Percentiles rank a stretch among this genome's conserved stretches.
These are phyloP conservation scores for Xylariaceae sp. DNA, from an alignment of 2,329 filamentous ascomycete genomes.

Conservation along the genomic window DNA sequence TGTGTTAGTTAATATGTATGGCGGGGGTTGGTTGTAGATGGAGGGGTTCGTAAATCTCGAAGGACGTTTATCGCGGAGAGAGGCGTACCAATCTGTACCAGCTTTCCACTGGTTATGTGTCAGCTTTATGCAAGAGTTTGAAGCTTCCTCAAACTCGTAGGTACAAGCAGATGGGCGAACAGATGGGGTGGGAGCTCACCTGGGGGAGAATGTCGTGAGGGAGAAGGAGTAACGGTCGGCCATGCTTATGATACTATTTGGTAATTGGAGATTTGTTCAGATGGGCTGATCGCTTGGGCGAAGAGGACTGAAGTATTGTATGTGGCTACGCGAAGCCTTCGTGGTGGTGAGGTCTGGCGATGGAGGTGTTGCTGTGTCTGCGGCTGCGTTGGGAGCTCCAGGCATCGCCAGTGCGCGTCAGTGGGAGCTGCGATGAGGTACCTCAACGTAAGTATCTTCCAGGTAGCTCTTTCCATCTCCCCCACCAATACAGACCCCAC, in stretches of 20 bases:
- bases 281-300: conserved; percentile 3
- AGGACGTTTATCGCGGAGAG: not conserved
- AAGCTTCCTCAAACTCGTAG: not conserved
- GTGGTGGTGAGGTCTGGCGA: conserved; percentile 2
- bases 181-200: conserved; percentile 56
- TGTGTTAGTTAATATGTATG: conserved; percentile 7
- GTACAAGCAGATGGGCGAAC: conserved; percentile 33
- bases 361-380: conserved; percentile 11
- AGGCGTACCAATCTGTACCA: conserved; percentile 87
- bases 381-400: conserved; percentile 11
- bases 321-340: conserved; percentile 17
- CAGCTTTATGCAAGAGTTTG: conserved; percentile 18
- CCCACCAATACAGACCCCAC: too few species aligned
- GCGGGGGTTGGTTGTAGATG: not conserved
- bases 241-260: conserved; percentile 53
- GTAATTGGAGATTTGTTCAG: conserved; percentile 6
- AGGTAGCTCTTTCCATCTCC: too few species aligned
- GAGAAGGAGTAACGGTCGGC: conserved; percentile 99
- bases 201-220: conserved; percentile 98
- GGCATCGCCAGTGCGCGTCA: conserved; percentile 24
- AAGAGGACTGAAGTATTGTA: conserved; percentile 4
- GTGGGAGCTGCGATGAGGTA: too few species aligned
- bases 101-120: conserved; percentile 73
- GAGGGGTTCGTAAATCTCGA: not conserved
- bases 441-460: too few species aligned